phyloP scores from a whole-genome alignment of 305 asterid species.

The Fraxinus latifolia region DNA sequence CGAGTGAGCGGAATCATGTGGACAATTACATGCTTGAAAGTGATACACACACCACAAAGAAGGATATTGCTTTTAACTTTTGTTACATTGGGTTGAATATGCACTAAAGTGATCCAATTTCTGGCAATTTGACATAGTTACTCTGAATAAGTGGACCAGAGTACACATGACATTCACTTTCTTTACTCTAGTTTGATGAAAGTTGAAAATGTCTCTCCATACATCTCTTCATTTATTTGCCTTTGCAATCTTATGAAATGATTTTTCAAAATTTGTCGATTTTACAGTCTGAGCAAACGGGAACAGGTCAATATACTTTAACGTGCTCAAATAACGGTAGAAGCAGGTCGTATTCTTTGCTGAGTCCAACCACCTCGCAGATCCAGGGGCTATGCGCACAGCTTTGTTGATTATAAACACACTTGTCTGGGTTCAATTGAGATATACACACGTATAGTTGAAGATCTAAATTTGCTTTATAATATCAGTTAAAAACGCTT shows the following conservation, averaged over 20 bases:
- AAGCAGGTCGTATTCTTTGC: slow-evolving; percentile 43
- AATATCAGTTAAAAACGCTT: background rate
- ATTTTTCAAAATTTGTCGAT: background rate
- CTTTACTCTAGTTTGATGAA: background rate
- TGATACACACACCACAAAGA: background rate
- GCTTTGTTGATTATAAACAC: slow-evolving; percentile 56
- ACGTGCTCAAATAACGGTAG: slow-evolving; percentile 53
- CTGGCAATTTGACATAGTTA: background rate
- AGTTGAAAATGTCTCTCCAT: background rate
- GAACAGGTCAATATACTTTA: slow-evolving; percentile 37
- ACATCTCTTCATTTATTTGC: background rate
- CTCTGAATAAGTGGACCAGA: background rate
- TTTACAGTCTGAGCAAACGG: slow-evolving; percentile 43
- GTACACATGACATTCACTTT: background rate
- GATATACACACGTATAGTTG: slow-evolving; percentile 5
- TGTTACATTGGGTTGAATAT: background rate
- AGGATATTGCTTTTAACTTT: background rate
- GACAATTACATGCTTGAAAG: background rate
- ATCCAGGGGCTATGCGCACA: slow-evolving; percentile 73
- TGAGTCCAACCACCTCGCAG: slow-evolving; percentile 43
- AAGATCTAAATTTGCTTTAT: slow-evolving; percentile 1
- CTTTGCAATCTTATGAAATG: background rate
- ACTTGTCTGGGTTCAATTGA: background rate
- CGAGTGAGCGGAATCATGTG: background rate
- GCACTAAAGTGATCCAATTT: background rate